phyloP scores from a whole-genome alignment of 192 early-diverging fungal genomes.

The Phycomyces nitens region DNA sequence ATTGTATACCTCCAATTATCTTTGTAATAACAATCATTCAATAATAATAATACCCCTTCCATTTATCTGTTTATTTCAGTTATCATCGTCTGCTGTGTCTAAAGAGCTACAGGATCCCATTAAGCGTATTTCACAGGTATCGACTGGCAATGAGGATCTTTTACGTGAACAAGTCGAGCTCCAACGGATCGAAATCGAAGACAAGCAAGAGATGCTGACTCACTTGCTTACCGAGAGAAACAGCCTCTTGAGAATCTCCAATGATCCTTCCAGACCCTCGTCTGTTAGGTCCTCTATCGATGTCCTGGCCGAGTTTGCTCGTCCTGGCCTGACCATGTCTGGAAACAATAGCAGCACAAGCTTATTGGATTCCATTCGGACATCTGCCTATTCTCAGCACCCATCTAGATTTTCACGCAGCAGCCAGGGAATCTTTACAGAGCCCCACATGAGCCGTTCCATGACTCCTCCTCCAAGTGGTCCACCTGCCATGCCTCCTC shows the following conservation, averaged over 20 bases:
- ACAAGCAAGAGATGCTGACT: conserved; percentile 22
- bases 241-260: not conserved
- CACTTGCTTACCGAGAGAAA: conserved; percentile 28
- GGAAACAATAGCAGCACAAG: conserved; percentile 4
- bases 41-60: too few relatives aligned
- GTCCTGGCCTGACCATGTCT: not conserved
- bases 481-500: not conserved
- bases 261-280: conserved; percentile 7
- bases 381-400: not conserved
- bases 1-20: too few relatives aligned
- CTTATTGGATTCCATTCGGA: conserved; percentile 5
- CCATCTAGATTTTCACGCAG: not conserved
- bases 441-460: not conserved
- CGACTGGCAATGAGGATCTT: conserved; percentile 1
- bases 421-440: not conserved
- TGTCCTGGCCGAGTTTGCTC: conserved; percentile 5
- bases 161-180: conserved; percentile 22
- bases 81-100: too few relatives aligned
- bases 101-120: not conserved
- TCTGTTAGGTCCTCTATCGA: conserved; percentile 7
- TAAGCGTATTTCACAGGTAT: not conserved
- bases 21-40: too few relatives aligned
- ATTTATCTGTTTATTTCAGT: too few relatives aligned
- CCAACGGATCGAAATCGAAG: conserved; percentile 25
- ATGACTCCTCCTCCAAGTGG: not conserved